Evolutionary conservation across 2,329 filamentous ascomycete species (phyloP), one percentile per base, ranked within the genome.

Genomic region (Claviceps fusiformis): DNA sequence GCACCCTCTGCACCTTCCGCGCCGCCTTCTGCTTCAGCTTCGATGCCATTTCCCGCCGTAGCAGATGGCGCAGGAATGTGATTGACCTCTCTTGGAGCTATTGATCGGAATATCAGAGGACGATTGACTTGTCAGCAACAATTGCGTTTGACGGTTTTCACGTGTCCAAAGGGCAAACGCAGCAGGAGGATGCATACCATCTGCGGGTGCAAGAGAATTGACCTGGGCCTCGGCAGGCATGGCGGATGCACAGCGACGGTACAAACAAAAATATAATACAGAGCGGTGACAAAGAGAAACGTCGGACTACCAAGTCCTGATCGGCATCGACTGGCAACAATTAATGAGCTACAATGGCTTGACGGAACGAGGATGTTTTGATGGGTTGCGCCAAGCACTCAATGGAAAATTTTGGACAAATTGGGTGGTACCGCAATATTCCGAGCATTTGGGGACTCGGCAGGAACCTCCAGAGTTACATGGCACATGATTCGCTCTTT

Each of bases 1-100:
- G 48, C 64, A 71, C 70, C 63, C 62, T 73, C 70, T 35, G 47
- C 64, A 71, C 70, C 63, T 62, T 73, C 70, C 35, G 62, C 64
- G 53, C 61, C 69, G 53, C 60, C 59, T 45, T 70, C 68, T n/a
- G 61, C 57, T 27, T 65, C 65, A 24, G 61, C 59, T 43, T 68
- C 65, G 29, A 59, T 31, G 39, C 44, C 47, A 50, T 35, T 57
- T 52, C 65, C 66, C 17, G 55, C 59, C 52, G 67, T 63, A 44
- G 62, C 61, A 52, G 63, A 59, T 39, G 62, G 59, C 54, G 60
- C 58, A 15, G 52, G 58, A 51, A 59, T 59, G 57, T 63, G 63
- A 50, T 63, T 62, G 53, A 56, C 53, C 55, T 66, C 64, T 56
- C 63, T 60, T 54, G 59, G 55, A 56, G 58, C 58, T 57, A 61